Evolutionary conservation across 352 stramenopile species (phyloP).

Genomic region (Phytophthora niederhauseri): DNA sequence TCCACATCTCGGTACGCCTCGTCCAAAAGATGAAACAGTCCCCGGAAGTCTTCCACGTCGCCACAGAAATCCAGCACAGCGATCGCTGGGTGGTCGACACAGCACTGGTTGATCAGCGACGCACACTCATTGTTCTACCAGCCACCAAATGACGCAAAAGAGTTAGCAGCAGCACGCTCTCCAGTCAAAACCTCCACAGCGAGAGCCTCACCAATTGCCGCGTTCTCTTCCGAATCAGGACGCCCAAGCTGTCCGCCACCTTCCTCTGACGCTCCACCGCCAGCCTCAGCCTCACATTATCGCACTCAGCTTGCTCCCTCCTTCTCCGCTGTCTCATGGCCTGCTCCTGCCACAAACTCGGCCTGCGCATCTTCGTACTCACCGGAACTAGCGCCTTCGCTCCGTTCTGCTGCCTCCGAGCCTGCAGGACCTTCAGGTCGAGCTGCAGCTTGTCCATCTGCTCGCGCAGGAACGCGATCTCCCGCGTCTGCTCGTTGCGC

Average conservation of each 20-base stretch:
- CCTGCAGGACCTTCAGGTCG: constrained; percentile 34
- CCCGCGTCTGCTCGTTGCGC: constrained; percentile 36
- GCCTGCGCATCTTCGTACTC: neutral
- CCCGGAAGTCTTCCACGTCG: constrained; percentile 27
- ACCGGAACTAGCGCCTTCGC: neutral
- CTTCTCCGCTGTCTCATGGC: constrained; percentile 20
- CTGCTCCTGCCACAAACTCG: constrained; percentile 35
- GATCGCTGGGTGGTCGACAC: constrained; percentile 8
- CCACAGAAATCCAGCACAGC: constrained; percentile 30
- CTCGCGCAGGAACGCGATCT: constrained; percentile 44
- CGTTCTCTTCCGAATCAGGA: constrained; percentile 35
- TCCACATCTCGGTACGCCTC: constrained; percentile 28
- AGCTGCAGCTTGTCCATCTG: constrained; percentile 44
- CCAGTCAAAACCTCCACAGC: neutral
- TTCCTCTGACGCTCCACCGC: constrained; percentile 50
- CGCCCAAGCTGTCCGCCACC: constrained; percentile 40
- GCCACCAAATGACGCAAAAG: neutral
- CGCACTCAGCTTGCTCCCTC: constrained; percentile 26
- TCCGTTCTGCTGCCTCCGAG: neutral
- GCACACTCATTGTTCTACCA: constrained; percentile 29
- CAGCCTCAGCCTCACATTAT: constrained; percentile 40
- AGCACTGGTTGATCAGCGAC: constrained; percentile 27
- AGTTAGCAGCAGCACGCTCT: neutral
- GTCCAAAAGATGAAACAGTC: constrained; percentile 26
- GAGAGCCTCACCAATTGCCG: constrained; percentile 17